Evolutionary conservation across 371 early-diverging fungal genomes (phyloP).

Genomic region (Phascolomyces articulosus): DNA sequence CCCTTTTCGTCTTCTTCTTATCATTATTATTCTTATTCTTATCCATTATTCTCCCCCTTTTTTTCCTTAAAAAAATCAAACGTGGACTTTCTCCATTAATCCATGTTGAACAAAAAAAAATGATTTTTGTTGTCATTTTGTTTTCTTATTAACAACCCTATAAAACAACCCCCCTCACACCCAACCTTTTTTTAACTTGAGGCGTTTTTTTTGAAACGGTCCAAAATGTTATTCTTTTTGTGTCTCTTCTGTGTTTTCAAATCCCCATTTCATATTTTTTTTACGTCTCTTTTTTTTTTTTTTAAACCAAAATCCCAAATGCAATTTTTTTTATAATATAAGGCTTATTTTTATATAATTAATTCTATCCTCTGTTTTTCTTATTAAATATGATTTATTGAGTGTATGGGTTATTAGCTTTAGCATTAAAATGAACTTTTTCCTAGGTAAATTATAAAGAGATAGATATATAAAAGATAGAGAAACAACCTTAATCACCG

Average conservation of each 20-base stretch:
- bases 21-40: too few relatives aligned
- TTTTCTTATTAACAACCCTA: not conserved
- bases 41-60: too few relatives aligned
- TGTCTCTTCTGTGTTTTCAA: not conserved
- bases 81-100: too few relatives aligned
- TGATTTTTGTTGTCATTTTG: not conserved
- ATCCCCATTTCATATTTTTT: not conserved
- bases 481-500: too few relatives aligned
- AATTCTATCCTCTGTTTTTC: too few relatives aligned
- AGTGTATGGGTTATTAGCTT: not conserved
- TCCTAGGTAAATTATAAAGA: too few relatives aligned
- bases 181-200: not conserved
- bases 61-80: too few relatives aligned
- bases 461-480: too few relatives aligned
- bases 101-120: not conserved
- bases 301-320: too few relatives aligned
- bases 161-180: not conserved
- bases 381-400: not conserved
- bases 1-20: conserved; percentile 6
- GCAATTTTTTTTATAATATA: not conserved
- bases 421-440: too few relatives aligned
- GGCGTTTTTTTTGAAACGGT: conserved; percentile 9
- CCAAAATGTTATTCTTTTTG: not conserved
- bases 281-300: conserved; percentile 7
- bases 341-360: not conserved